Conservation (phyloP, 441 rosid species). For the Oxalis stricta region DNA sequence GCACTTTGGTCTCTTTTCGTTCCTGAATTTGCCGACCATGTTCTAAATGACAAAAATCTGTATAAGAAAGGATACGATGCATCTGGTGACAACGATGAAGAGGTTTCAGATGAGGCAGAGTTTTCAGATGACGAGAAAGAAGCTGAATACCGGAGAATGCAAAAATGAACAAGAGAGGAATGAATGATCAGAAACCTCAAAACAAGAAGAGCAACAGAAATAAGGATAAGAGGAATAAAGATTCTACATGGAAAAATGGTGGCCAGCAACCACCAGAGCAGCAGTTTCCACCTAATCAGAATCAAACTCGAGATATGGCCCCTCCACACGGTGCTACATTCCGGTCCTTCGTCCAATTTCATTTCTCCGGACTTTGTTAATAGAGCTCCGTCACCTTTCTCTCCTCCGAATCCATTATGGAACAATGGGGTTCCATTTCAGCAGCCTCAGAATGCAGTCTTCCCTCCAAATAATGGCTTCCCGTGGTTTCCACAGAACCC, state of each 20-base stretch:
- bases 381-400: conserved; percentile 13
- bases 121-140: conserved; percentile 97
- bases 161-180: conserved; percentile 56
- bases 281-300: conserved; percentile 14
- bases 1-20: conserved; percentile 62
- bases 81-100: conserved; percentile 93
- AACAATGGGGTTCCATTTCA: conserved; percentile 17
- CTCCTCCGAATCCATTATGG: conserved; percentile 27
- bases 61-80: conserved; percentile 94
- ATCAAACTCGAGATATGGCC: conserved; percentile 12
- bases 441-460: conserved; percentile 12
- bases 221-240: conserved; percentile 37
- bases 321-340: conserved; percentile 15
- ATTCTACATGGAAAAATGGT: conserved; percentile 25
- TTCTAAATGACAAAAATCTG: conserved; percentile 55
- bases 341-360: conserved; percentile 20
- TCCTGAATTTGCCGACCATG: conserved; percentile 63
- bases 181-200: conserved; percentile 27
- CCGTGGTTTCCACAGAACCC: conserved; percentile 33
- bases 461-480: conserved; percentile 27
- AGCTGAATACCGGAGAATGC: conserved; percentile 59
- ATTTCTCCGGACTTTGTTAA: conserved; percentile 15
- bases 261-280: conserved; percentile 17
- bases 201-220: conserved; percentile 34
- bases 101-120: conserved; percentile 63